Percentiles rank a stretch among this genome's conserved stretches.
Conservation (phyloP, 2,329 filamentous ascomycete species). For the Aspergillaceae sp. region DNA sequence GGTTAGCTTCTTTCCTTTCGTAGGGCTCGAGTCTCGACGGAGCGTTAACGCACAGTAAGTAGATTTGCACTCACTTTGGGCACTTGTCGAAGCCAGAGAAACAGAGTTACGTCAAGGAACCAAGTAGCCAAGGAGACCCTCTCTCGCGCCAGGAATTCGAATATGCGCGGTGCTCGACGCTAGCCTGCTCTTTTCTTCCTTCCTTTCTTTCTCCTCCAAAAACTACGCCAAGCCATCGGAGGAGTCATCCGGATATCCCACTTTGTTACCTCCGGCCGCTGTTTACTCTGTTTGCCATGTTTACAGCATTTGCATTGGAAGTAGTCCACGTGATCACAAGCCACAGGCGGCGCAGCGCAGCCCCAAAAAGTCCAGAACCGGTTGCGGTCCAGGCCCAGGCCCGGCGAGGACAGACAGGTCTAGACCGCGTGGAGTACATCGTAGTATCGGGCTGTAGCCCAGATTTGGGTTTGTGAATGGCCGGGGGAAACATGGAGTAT, state of each 20-base stretch:
- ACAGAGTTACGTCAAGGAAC: not conserved
- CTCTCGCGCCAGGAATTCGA: not conserved
- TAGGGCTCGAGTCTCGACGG: too few species aligned
- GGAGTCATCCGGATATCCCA: slow-evolving; percentile 12
- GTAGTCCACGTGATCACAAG: slow-evolving; percentile 8
- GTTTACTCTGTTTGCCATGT: slow-evolving; percentile 17
- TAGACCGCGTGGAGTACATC: not conserved
- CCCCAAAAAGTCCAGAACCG: slow-evolving; percentile 22
- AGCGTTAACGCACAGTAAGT: not conserved
- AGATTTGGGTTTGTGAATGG: too few species aligned
- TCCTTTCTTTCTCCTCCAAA: slow-evolving; percentile 13
- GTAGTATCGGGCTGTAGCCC: too few species aligned
- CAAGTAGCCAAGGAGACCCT: not conserved
- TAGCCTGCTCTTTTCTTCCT: too few species aligned
- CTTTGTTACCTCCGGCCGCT: slow-evolving; percentile 2
- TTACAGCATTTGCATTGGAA: slow-evolving; percentile 8
- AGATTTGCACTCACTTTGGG: not conserved
- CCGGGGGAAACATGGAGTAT: too few species aligned
- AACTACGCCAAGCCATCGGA: slow-evolving; percentile 24
- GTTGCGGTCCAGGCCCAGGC: slow-evolving; percentile 18
- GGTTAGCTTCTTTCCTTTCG: not conserved
- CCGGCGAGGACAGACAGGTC: slow-evolving; percentile 2
- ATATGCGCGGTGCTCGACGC: too few species aligned
- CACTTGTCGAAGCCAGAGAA: not conserved
- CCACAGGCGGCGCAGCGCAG: slow-evolving; percentile 3